These are phyloP conservation scores for Phytophthora macrochlamydospora DNA, from an alignment of 352 stramenopile species.

Conservation along the genomic window DNA sequence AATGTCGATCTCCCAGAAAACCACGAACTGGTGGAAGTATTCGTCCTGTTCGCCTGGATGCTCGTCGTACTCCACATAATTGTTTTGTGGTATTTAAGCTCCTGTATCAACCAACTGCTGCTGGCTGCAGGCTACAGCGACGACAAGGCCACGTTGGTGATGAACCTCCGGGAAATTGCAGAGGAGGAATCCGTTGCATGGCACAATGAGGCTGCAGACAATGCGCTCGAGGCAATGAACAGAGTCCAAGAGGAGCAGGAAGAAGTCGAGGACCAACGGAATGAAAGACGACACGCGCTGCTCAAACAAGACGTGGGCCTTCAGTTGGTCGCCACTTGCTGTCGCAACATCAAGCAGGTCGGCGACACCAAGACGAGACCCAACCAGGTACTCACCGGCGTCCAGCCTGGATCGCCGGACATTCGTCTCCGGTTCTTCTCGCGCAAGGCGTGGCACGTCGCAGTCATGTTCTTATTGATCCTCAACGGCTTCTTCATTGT, in stretches of 20 bases:
- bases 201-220: constrained; percentile 26
- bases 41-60: constrained; percentile 39
- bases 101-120: constrained; percentile 38
- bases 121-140: constrained; percentile 34
- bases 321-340: constrained; percentile 29
- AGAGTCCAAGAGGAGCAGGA: constrained; percentile 30
- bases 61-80: constrained; percentile 39
- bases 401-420: constrained; percentile 10
- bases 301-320: constrained; percentile 27
- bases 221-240: constrained; percentile 22
- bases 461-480: constrained; percentile 57
- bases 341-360: constrained; percentile 21
- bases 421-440: constrained; percentile 55
- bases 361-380: constrained; percentile 4
- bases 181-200: constrained; percentile 24
- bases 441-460: constrained; percentile 69
- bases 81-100: constrained; percentile 48
- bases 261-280: constrained; percentile 27
- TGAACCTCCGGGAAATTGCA: constrained; percentile 16
- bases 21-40: constrained; percentile 39
- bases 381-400: constrained; percentile 2
- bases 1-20: constrained; percentile 5
- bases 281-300: constrained; percentile 12
- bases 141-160: constrained; percentile 9
- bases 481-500: constrained; percentile 59